Base-by-base conservation (phyloP, 228 moss, liverwort and hornwort species). In the Sphagnum fallax region DNA sequence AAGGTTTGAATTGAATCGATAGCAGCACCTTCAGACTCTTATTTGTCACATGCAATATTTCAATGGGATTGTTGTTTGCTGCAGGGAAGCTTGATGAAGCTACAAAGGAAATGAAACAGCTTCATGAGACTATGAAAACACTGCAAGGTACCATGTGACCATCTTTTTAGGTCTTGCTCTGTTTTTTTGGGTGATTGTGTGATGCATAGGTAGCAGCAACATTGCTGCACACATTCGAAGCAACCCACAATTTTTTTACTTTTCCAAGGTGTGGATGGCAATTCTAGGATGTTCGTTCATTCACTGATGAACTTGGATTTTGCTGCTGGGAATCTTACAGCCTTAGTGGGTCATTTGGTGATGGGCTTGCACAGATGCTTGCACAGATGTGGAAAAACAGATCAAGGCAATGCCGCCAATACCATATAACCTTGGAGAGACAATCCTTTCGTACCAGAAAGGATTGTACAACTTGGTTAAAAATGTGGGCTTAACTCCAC, bases 401-500 rank as follows among this genome's bases (percentile, higher is more conserved):
- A 10, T 64, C 8, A n/a, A 64, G 5, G 63, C 47, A 47, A 16
- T 64, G 63, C 63, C 63, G 63, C 63, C 63, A 47, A 10, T 64
- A 47, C 47, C 63, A 10, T 11, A 5, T 10, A 32, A 64, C 47
- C 63, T 64, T 64, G 63, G 18, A 4, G n/a, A 64, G 14, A 6
- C 6, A 47, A 10, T 64, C 8, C 63, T 10, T 47, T 64, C 63
- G 10, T 10, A 32, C 47, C 18, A 16, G 10, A 4, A 0, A 48
- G 63, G 63, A 47, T 64, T 64, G 18, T 64, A 48, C n/a, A 6
- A 64, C 10, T 10, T 64, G 47, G 63, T 64, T 10, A 64, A 48
- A 47, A 64, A 64, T 47, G 63, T 64, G 63, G 63, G 16, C 8
- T 64, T 64, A 47, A 64, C 63, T 16, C 63, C 63, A 47, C 6